Percentiles rank a stretch among this genome's conserved stretches.
phyloP scores from a whole-genome alignment of 2,329 filamentous ascomycete genomes.

The Alternaria postmessia region DNA sequence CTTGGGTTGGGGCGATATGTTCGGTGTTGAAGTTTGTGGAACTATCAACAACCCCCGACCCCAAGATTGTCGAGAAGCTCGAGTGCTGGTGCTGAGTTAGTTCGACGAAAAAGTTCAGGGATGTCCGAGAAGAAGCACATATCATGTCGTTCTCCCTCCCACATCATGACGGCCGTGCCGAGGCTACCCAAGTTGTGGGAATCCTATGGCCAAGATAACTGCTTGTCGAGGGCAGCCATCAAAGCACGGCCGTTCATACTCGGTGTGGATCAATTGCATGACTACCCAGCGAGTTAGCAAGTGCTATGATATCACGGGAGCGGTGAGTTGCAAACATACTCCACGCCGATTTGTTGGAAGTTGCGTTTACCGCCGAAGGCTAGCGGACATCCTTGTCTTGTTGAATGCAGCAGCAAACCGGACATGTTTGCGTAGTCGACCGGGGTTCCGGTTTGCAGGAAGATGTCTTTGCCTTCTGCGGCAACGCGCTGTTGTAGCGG shows the following conservation, averaged over 20 bases:
- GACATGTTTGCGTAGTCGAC: constrained; percentile 27
- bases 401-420: not conserved
- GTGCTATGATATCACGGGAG: not conserved
- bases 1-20: constrained; percentile 77
- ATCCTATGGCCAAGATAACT: not conserved
- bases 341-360: not conserved
- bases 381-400: not conserved
- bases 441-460: constrained; percentile 29
- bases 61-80: not conserved
- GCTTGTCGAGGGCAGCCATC: not conserved
- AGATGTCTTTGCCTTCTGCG: constrained; percentile 32
- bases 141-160: not conserved
- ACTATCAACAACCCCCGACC: constrained; percentile 74
- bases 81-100: not conserved
- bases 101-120: not conserved
- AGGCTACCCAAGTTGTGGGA: not conserved
- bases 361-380: not conserved
- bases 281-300: not conserved
- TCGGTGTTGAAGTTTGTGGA: constrained; percentile 95
- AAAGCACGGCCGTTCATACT: not conserved
- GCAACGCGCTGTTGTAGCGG: constrained; percentile 52
- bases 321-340: not conserved
- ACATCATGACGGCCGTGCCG: not conserved
- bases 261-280: not conserved
- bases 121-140: not conserved